These are phyloP conservation scores for Pseudozyma tsukubaensis DNA, from an alignment of 1,284 basidiomycete genomes.

Conservation along the genomic window DNA sequence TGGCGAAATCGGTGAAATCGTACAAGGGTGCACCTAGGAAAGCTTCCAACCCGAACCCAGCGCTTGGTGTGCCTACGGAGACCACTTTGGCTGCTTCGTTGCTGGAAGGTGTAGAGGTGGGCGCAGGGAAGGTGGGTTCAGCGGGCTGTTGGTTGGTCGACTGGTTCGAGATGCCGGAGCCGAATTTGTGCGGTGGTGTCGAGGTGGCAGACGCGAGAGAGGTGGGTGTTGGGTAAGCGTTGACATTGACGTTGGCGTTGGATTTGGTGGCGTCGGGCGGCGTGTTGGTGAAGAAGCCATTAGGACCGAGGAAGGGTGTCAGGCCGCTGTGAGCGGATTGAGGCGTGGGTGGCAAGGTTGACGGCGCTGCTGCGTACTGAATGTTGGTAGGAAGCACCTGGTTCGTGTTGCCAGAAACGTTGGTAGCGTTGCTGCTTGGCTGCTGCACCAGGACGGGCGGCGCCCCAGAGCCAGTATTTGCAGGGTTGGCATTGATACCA, in stretches of 20 bases:
- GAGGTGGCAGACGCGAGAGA: conserved; percentile 18
- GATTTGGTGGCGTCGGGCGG: conserved; percentile 2
- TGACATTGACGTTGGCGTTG: neutral
- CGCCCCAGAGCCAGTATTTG: conserved; percentile 6
- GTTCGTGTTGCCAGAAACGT: too few relatives aligned
- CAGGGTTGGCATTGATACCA: conserved; percentile 26
- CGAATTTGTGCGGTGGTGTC: conserved; percentile 2
- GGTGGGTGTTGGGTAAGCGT: conserved; percentile 32
- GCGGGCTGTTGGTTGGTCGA: neutral
- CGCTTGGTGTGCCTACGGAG: conserved; percentile 50
- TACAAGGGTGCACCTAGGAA: conserved; percentile 47
- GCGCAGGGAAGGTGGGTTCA: neutral
- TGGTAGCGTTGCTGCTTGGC: neutral
- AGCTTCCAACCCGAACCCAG: conserved; percentile 45
- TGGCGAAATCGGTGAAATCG: conserved; percentile 50
- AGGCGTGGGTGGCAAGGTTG: conserved; percentile 21
- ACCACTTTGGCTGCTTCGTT: conserved; percentile 10
- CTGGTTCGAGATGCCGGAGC: too few relatives aligned
- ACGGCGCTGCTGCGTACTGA: neutral
- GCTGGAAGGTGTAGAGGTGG: neutral
- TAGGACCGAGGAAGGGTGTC: conserved; percentile 41
- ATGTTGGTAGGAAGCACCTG: too few relatives aligned
- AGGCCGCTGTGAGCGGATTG: conserved; percentile 30
- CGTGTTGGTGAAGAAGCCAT: conserved; percentile 26
- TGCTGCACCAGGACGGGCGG: conserved; percentile 26